Percentiles rank a stretch among this genome's conserved stretches.
Conservation (phyloP, 495 filamentous ascomycete genomes). For the Podospora bellae-mahoneyi region DNA sequence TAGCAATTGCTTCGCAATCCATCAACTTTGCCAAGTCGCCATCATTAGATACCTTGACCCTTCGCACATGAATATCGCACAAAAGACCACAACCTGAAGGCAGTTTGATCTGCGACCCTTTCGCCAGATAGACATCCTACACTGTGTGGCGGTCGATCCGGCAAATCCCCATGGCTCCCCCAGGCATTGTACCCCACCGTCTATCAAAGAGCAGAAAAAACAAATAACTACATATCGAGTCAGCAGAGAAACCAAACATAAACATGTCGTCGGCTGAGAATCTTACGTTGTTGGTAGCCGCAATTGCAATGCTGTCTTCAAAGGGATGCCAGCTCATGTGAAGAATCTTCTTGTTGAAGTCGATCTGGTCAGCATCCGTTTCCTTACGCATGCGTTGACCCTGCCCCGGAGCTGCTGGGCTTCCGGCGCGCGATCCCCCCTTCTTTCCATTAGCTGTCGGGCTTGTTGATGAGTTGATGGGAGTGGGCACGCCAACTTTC, state of each 20-base stretch:
- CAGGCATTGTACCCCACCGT: conserved; percentile 8
- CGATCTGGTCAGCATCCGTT: conserved; percentile 98
- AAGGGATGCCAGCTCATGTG: conserved; percentile 99
- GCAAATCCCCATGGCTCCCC: not conserved
- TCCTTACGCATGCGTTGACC: conserved; percentile 97
- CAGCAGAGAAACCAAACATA: conserved; percentile 18
- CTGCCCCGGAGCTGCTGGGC: conserved; percentile 77
- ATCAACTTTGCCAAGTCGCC: not conserved
- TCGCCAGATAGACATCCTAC: not conserved
- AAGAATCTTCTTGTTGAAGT: conserved; percentile 99
- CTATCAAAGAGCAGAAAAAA: conserved; percentile 88
- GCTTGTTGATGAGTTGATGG: conserved; percentile 78
- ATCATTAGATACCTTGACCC: not conserved
- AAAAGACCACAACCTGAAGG: not conserved
- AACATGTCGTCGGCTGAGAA: conserved; percentile 31
- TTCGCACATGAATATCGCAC: not conserved
- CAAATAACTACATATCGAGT: conserved; percentile 68
- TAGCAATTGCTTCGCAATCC: not conserved
- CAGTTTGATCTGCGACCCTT: not conserved
- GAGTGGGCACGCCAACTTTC: conserved; percentile 96
- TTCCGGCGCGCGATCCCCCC: conserved; percentile 78
- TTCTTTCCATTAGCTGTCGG: conserved; percentile 75
- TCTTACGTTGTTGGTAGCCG: conserved; percentile 95
- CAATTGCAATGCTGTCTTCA: conserved; percentile 99
- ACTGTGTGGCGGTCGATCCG: not conserved